Evolutionary conservation across 1,284 basidiomycete genomes (phyloP).

Genomic region (Cystobasidium slooffiae): DNA sequence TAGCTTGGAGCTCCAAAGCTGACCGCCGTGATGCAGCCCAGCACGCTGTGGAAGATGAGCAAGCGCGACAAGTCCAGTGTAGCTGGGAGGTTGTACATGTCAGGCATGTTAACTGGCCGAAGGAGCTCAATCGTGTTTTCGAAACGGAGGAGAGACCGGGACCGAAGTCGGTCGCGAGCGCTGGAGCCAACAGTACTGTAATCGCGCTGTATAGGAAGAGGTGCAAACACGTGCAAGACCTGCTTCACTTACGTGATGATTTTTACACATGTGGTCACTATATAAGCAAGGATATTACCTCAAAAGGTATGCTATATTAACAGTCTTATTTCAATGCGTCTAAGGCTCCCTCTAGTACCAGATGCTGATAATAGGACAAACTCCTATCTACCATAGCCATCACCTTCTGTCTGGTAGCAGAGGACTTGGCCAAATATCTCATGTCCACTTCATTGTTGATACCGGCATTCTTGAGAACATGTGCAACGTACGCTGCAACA

Average conservation of each 20-base stretch:
- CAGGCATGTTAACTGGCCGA: no score
- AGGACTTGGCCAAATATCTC: background rate
- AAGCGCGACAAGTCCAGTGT: slow-evolving; percentile 38
- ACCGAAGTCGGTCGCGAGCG: no score
- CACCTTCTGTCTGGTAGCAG: background rate
- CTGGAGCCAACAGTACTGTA: no score
- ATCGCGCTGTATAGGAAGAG: no score
- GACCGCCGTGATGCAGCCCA: slow-evolving; percentile 24
- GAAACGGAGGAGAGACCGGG: no score
- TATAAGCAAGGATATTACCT: no score
- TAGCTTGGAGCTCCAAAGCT: slow-evolving; percentile 25
- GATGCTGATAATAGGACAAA: background rate
- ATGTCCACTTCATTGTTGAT: background rate
- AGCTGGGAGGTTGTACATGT: slow-evolving; percentile 35
- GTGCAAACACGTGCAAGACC: no score
- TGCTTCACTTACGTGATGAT: no score
- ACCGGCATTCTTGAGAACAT: background rate
- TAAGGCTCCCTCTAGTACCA: background rate
- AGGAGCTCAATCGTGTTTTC: no score
- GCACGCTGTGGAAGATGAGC: slow-evolving; percentile 33
- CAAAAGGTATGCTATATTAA: no score
- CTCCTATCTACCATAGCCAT: background rate
- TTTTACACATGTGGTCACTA: no score
- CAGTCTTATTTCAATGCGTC: background rate
- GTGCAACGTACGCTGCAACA: background rate